Evolutionary conservation across 768 basidiomycete genomes (phyloP).

Genomic region (Termitomyces sp.): DNA sequence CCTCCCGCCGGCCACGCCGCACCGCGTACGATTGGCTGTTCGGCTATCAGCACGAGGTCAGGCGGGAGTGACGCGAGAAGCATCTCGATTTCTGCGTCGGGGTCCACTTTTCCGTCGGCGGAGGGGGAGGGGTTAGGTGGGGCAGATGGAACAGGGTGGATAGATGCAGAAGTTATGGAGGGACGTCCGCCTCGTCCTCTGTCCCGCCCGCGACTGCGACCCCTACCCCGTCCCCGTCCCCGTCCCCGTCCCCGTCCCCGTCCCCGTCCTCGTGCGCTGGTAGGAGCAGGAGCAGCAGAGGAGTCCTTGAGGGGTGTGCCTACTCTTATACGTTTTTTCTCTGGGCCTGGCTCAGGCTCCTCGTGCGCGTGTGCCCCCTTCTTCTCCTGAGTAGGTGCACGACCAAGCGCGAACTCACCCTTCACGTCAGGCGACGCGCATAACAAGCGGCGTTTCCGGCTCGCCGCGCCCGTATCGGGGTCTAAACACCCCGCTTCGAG

Average conservation of each 20-base stretch:
- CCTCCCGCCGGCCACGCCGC: constrained; percentile 32
- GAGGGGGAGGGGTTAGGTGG: not conserved
- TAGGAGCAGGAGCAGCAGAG: not conserved
- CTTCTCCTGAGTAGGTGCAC: not conserved
- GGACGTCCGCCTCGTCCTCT: not conserved
- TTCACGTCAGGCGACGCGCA: constrained; percentile 29
- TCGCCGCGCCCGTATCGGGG: constrained; percentile 5
- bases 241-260: constrained; percentile 12
- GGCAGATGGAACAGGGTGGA: not conserved
- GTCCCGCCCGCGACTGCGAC: too few relatives aligned
- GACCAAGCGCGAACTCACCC: not conserved
- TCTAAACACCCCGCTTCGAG: constrained; percentile 21
- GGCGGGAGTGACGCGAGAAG: constrained; percentile 27
- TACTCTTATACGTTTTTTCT: not conserved
- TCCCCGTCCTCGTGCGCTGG: not conserved
- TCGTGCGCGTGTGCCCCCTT: not conserved
- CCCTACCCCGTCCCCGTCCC: not conserved
- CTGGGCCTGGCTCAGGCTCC: not conserved
- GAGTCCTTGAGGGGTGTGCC: not conserved
- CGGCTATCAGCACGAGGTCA: constrained; percentile 37
- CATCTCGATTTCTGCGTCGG: not conserved
- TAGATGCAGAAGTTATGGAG: not conserved
- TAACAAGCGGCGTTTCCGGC: constrained; percentile 25
- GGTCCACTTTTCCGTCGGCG: not conserved
- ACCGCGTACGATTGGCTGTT: constrained; percentile 53